Evolutionary conservation across 225 moss, liverwort and hornwort species (phyloP).

Genomic region (Ulota crispa): DNA sequence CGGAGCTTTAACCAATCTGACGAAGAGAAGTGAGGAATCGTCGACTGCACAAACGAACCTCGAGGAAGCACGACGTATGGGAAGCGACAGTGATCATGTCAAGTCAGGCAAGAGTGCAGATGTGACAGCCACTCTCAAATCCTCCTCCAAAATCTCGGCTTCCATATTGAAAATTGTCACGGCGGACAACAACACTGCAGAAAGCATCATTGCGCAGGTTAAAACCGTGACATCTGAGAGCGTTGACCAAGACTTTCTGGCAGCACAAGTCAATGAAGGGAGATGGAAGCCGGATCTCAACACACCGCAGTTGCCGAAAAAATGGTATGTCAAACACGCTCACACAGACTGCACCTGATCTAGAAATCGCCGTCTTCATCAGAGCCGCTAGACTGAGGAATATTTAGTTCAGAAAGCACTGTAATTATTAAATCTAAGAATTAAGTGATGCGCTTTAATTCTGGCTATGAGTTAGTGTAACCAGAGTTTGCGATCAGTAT

Average conservation of each 20-base stretch:
- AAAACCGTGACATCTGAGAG: not conserved
- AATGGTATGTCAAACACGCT: not conserved
- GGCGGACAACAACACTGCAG: rapidly evolving
- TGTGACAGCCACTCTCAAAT: not conserved
- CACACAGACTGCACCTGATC: not conserved
- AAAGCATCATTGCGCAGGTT: not conserved
- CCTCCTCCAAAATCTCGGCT: not conserved
- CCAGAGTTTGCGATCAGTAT: not conserved
- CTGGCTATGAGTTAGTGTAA: not conserved
- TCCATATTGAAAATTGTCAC: not conserved
- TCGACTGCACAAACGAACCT: not conserved
- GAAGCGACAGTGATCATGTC: not conserved
- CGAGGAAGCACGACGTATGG: not conserved
- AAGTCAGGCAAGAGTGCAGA: not conserved
- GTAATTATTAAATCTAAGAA: not conserved
- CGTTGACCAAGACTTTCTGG: not conserved
- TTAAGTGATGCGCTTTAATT: not conserved
- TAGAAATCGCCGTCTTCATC: not conserved
- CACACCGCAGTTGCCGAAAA: not conserved
- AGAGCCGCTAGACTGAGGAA: too few relatives aligned
- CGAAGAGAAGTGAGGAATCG: not conserved
- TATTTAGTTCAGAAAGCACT: too few relatives aligned
- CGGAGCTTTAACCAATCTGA: not conserved
- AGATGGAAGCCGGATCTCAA: not conserved
- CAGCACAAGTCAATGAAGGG: not conserved